A percentile compares a stretch with the other conserved stretches of the same genome.
These are phyloP conservation scores for Populus alba DNA, from an alignment of 345 rosid genomes.

Conservation along the genomic window DNA sequence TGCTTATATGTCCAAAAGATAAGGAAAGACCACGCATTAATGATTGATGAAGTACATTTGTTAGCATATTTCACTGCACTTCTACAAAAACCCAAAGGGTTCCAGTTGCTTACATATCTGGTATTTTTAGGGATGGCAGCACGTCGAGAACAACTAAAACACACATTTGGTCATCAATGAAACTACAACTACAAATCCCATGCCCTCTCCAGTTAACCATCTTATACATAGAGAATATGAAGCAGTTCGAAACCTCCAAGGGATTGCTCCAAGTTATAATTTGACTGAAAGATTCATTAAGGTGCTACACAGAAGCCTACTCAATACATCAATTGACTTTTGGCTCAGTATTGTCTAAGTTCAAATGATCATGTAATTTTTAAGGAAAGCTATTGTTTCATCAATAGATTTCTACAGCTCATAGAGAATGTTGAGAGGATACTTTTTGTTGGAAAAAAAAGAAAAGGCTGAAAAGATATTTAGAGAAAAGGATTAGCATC, in stretches of 20 bases:
- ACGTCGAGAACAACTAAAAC: not conserved
- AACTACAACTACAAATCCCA: not conserved
- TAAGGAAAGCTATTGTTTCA: not conserved
- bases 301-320: not conserved
- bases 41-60: not conserved
- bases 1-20: not conserved
- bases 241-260: not conserved
- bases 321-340: not conserved
- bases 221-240: not conserved
- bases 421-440: not conserved
- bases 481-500: not conserved
- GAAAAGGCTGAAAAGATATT: not conserved
- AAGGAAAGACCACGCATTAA: not conserved
- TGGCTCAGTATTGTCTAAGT: not conserved
- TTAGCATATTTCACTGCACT: not conserved
- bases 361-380: not conserved
- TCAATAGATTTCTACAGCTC: not conserved
- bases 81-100: not conserved
- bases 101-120: not conserved
- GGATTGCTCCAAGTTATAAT: not conserved
- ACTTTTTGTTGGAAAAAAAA: not conserved
- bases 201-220: not conserved
- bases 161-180: not conserved
- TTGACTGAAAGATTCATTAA: not conserved
- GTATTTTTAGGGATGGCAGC: not conserved